Evolutionary conservation across 23 red algal genomes (phyloP), one percentile per base, ranked within the genome.

Genomic region (Agarophyton chilense): DNA sequence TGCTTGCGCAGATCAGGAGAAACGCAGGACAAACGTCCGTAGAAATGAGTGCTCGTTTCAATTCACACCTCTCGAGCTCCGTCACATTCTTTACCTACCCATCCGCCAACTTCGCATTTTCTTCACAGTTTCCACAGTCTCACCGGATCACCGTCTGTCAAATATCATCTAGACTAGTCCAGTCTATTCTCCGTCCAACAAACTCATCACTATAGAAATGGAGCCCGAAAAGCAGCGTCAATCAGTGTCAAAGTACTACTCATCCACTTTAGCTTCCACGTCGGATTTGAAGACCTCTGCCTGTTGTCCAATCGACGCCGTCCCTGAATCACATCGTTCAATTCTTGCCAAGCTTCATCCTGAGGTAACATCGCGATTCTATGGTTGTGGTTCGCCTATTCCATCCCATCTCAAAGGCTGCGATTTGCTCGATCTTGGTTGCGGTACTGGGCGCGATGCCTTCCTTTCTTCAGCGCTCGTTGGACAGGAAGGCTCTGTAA

Each of bases 381-480:
- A 97, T 55, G 95, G 95, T 24, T 97, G 95, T 52, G 95, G 90
- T 12, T 93, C 90, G 38, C 89, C 95, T 6, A 92, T 97, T 33
- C 95, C 95, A 13, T 76, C 57, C 12, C 64, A 83, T 52, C 71
- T 97, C 1, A 60, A 60, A 18, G 95, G 83, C 43, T 54, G 47
- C 47, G 50, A 53, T 18, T 68, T 97, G 4, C 72, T 97, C 41
- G 95, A 97, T 46, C 90, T 97, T 0, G 95, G 95, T 47, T 97
- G 95, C 53, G 95, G 95, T 32, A 97, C 95, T 54, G 95, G 95
- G 11, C 90, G 95, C 35, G 95, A 97, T 82, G 95, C 79, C 10
- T 97, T 73, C 75, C 91, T 97, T 29, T 77, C 90, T 4, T 90
- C 90, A 36, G 88, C 88, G 53, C 86, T 97, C 14, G 95, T 93